Evolutionary conservation across 2,329 filamentous ascomycete species (phyloP), one percentile per base, ranked within the genome.

Genomic region (Fusarium nanum): DNA sequence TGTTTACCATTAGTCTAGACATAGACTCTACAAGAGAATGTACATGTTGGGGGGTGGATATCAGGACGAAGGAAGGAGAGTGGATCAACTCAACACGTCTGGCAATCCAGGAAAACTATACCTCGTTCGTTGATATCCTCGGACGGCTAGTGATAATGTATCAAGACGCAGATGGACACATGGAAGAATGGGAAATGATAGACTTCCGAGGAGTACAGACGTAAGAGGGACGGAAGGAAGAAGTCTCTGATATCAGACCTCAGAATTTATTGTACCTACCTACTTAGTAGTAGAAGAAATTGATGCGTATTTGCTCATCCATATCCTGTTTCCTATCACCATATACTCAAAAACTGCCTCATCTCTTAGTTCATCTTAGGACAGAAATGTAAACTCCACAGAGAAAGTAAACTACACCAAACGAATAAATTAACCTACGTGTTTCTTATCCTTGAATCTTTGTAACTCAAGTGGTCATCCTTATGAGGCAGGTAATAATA

Each of bases 21-120:
- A 18, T 23, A 4, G 59, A 58, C 7, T 18, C 5, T 8, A 22
- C 32, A 12, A 14, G 28, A 14, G 12, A 30, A 14, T 30, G 6
- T 11, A n/a, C 6, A 28, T 42, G 14, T 46, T 30, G 28, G 28
- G 13, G 47, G 10, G 7, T 68, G 25, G 27, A 37, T 6, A 3
- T 68, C n/a, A 53, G 48, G 14, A 30, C 65, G 1, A 66, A 68
- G 34, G 34, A 34, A 10, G 66, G 65, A 11, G 49, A 69, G 23
- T 32, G 49, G 14, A 23, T 68, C 32, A 20, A 22, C 1, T 25
- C 14, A 18, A 42, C 7, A 14, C 10, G 34, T 8, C 4, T 68
- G 13, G 18, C 14, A 3, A 54, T 48, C 16, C 25, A 12, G 5
- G 25, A 27, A 20, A 2, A 0, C 9, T 20, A 40, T 7, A 30